Percentiles rank a stretch among this genome's conserved stretches.
These are phyloP conservation scores for Umbelopsis sp. DNA, from an alignment of 192 early-diverging fungal species.

Conservation along the genomic window DNA sequence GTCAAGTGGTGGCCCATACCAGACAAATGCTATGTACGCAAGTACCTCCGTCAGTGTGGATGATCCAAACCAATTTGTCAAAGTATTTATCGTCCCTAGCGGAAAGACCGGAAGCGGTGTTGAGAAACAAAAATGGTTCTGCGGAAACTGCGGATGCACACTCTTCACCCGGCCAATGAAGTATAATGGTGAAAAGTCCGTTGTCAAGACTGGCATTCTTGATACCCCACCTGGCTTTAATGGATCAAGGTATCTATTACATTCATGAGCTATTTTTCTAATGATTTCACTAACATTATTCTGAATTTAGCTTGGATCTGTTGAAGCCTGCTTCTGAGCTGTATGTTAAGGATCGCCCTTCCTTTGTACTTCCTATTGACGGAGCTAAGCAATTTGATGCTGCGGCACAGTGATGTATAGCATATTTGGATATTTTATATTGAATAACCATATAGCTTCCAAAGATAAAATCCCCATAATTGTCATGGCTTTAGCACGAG, in stretches of 20 bases:
- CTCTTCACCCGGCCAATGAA: constrained; percentile 24
- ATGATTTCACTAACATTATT: background rate
- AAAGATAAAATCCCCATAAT: too few relatives aligned
- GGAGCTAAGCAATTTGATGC: constrained; percentile 20
- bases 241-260: background rate
- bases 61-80: constrained; percentile 2
- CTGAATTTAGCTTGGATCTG: background rate
- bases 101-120: constrained; percentile 16
- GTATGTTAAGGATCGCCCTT: constrained; percentile 15
- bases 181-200: constrained; percentile 21
- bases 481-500: too few relatives aligned
- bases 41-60: background rate
- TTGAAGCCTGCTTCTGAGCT: constrained; percentile 14
- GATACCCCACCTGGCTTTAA: constrained; percentile 7
- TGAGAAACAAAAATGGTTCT: constrained; percentile 21
- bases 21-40: constrained; percentile 19
- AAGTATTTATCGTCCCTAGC: constrained; percentile 13
- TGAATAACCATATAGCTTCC: too few relatives aligned
- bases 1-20: constrained; percentile 19
- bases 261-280: background rate
- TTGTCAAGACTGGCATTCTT: constrained; percentile 24
- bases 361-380: constrained; percentile 20
- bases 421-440: too few relatives aligned
- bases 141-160: constrained; percentile 23
- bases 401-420: constrained; percentile 3